These are phyloP conservation scores for Populus ilicifolia DNA, from an alignment of 345 rosid genomes.

Conservation along the genomic window DNA sequence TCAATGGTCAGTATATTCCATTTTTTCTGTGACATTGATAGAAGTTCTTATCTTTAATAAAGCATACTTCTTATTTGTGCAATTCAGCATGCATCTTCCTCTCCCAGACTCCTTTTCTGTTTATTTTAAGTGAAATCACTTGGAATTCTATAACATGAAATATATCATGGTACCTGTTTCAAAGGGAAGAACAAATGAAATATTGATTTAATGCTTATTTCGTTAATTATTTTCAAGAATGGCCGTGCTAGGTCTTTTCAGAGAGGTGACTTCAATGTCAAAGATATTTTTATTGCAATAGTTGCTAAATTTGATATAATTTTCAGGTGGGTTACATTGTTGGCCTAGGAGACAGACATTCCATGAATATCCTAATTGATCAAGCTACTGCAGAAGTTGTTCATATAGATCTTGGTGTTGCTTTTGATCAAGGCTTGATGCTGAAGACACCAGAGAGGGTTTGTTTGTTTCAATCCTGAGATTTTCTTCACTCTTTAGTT, in stretches of 20 bases:
- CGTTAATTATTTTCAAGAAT: neutral
- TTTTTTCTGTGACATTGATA: neutral
- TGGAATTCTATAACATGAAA: neutral
- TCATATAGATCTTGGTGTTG: slow-evolving; percentile 98
- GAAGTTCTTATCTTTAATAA: neutral
- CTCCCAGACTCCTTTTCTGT: neutral
- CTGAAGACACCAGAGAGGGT: slow-evolving; percentile 97
- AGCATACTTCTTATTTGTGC: neutral
- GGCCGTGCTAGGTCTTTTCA: neutral
- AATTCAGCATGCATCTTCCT: neutral
- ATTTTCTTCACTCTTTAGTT: slow-evolving; percentile 15
- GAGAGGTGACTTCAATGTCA: neutral
- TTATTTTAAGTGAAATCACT: neutral
- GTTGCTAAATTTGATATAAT: neutral
- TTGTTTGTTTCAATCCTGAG: slow-evolving; percentile 20
- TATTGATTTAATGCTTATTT: neutral
- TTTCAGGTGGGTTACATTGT: slow-evolving; percentile 94
- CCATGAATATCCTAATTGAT: slow-evolving; percentile 88
- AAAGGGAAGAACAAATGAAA: neutral
- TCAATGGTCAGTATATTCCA: slow-evolving; percentile 66
- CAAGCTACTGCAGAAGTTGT: slow-evolving; percentile 98
- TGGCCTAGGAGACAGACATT: slow-evolving; percentile 96
- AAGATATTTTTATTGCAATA: neutral
- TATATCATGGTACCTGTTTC: neutral
- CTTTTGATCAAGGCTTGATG: slow-evolving; percentile 97